phyloP scores from a whole-genome alignment of 139 green algal genomes.

The Chlamydomonas incerta region DNA sequence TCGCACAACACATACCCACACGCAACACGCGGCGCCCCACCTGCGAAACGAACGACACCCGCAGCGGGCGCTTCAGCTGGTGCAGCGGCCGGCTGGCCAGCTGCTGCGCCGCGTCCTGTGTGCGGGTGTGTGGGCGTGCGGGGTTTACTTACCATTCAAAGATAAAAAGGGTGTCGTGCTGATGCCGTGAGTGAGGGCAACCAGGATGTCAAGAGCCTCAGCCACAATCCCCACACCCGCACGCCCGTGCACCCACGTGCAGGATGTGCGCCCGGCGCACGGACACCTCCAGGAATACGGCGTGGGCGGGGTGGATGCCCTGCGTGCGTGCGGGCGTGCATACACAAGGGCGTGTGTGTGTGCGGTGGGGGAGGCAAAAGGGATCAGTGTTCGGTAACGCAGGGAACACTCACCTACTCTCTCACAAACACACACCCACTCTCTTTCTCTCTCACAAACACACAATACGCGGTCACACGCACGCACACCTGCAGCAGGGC shows the following conservation, averaged over 20 bases:
- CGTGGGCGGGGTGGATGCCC: conserved; percentile 59
- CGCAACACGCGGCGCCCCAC: no score
- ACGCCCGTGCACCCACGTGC: not conserved
- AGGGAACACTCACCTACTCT: no score
- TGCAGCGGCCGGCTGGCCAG: conserved; percentile 34
- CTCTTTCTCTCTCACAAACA: not conserved
- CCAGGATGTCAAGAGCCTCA: no score
- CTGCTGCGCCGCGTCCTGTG: conserved; percentile 21
- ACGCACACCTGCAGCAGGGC: conserved; percentile 50
- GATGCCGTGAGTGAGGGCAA: no score
- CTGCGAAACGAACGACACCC: conserved; percentile 78
- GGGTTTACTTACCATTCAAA: no score
- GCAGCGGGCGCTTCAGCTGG: conserved; percentile 85
- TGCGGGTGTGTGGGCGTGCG: no score
- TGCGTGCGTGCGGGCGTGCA: not conserved
- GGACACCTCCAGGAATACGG: conserved; percentile 27
- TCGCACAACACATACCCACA: no score
- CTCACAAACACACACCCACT: no score
- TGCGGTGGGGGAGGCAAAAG: not conserved
- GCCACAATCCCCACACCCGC: no score
- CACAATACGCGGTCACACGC: not conserved
- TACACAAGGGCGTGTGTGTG: not conserved
- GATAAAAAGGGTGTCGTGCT: no score
- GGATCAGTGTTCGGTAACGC: no score
- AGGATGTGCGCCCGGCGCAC: conserved; percentile 8